Evolutionary conservation across 306 rosid species (phyloP), one percentile per base, ranked within the genome.

Genomic region (Lathyrus aphaca): DNA sequence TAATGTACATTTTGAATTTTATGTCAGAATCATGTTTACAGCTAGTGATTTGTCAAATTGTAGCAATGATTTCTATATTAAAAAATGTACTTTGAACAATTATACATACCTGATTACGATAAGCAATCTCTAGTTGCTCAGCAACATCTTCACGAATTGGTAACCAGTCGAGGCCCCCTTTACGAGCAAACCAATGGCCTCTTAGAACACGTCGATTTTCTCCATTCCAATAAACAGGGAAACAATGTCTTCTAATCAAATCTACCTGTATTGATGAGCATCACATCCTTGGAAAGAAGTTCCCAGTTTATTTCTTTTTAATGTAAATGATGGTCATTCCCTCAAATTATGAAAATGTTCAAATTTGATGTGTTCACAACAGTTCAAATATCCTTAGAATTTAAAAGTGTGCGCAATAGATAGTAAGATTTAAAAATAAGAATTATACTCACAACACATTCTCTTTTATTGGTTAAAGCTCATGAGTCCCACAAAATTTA

Each of bases 171-270:
- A 87, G 87, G 14, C 97, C 98, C 65, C 96, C 99, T 80, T 95
- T 91, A 80, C 85, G 86, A 53, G 99, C 96, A 83, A 91, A 95
- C 99, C 99, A 95, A 74, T 95, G 99, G 66, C 99, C 99, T 76
- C 99, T 84, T 40, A 95, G 85, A 67, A 91, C 97, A 50, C 99
- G 96, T 29, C 92, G 86, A 80, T 95, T 89, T 83, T 95, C 99
- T 77, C 97, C 99, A 77, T 79, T 77, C 99, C 99, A 95, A 69
- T 95, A 95, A 67, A 95, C 99, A 77, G 99, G 97, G 82, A 95
- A 95, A 79, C 88, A 91, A 65, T 84, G 86, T 74, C 99, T 83
- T 61, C 74, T 81, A 69, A 64, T 71, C 83, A 95, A 82, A 81
- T 95, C 99, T 67, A 89, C 99, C 97, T 92, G 86, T 64, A 80